These are phyloP conservation scores for Tulasnella sp. DNA, from an alignment of 768 basidiomycete genomes.

Conservation along the genomic window DNA sequence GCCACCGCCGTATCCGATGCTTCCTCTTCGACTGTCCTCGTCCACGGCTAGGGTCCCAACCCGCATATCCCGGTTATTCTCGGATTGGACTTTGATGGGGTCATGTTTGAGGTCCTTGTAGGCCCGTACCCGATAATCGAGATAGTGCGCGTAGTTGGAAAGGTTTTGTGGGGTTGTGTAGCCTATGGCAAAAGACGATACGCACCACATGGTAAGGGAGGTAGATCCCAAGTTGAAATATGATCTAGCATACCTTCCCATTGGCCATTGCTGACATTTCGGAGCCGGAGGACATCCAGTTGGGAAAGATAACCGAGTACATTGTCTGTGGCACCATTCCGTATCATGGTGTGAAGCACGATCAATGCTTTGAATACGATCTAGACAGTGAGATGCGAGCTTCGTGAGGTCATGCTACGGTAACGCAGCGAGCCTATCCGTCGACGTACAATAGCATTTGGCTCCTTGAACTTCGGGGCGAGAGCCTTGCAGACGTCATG, in stretches of 20 bases:
- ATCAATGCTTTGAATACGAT: slow-evolving; percentile 97
- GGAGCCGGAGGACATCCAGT: slow-evolving; percentile 67
- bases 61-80: slow-evolving; percentile 78
- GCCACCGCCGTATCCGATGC: slow-evolving; percentile 28
- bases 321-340: slow-evolving; percentile 92
- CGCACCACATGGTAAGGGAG: not conserved
- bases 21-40: slow-evolving; percentile 34
- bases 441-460: slow-evolving; percentile 69
- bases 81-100: slow-evolving; percentile 84
- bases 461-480: slow-evolving; percentile 73
- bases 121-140: slow-evolving; percentile 77
- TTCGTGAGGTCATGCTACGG: not conserved
- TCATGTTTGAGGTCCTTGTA: slow-evolving; percentile 91
- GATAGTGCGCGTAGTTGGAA: slow-evolving; percentile 75
- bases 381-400: slow-evolving; percentile 31
- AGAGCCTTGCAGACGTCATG: slow-evolving; percentile 89
- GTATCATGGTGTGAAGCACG: slow-evolving; percentile 91
- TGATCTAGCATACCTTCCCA: slow-evolving; percentile 63
- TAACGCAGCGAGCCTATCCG: slow-evolving; percentile 16
- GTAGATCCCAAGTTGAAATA: slow-evolving; percentile 2
- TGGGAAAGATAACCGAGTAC: slow-evolving; percentile 73
- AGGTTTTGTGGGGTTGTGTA: slow-evolving; percentile 80
- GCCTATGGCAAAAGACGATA: slow-evolving; percentile 35
- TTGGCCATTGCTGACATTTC: slow-evolving; percentile 65
- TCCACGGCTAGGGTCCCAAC: slow-evolving; percentile 40